phyloP scores from a whole-genome alignment of 2,329 filamentous ascomycete species.

The Calonectria pteridis region DNA sequence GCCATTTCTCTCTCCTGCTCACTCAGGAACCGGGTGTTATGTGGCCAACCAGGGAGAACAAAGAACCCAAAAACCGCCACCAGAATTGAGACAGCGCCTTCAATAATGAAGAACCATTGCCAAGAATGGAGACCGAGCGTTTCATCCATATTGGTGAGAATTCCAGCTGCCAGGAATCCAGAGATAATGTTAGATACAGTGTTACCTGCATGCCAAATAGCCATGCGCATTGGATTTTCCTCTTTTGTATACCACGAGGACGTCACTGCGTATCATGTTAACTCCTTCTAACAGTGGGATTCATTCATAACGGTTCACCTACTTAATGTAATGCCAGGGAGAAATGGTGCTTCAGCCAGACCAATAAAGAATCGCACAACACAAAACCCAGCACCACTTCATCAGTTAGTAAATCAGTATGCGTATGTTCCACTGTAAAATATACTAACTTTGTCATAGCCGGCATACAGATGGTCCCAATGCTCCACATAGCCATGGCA shows the following conservation, averaged over 20 bases:
- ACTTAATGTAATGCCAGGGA: neutral
- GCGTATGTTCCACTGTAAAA: no score
- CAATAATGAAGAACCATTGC: neutral
- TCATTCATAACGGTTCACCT: neutral
- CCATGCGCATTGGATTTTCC: neutral
- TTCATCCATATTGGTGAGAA: neutral
- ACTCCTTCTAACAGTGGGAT: neutral
- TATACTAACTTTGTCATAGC: neutral
- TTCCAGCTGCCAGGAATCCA: neutral
- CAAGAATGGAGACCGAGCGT: neutral
- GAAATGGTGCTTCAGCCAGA: neutral
- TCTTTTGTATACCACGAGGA: neutral
- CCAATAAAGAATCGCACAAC: neutral
- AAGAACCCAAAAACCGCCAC: neutral
- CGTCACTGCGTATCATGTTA: neutral
- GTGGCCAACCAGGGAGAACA: neutral
- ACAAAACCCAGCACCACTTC: neutral
- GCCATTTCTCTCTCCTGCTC: neutral
- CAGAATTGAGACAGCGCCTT: neutral
- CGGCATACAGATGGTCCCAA: neutral
- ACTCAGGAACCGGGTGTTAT: neutral
- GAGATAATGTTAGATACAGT: neutral
- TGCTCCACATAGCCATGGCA: neutral
- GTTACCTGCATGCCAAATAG: neutral
- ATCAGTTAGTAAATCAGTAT: neutral